Conservation (phyloP, 202 grass and related monocot species). For the Carex sylvatica region DNA sequence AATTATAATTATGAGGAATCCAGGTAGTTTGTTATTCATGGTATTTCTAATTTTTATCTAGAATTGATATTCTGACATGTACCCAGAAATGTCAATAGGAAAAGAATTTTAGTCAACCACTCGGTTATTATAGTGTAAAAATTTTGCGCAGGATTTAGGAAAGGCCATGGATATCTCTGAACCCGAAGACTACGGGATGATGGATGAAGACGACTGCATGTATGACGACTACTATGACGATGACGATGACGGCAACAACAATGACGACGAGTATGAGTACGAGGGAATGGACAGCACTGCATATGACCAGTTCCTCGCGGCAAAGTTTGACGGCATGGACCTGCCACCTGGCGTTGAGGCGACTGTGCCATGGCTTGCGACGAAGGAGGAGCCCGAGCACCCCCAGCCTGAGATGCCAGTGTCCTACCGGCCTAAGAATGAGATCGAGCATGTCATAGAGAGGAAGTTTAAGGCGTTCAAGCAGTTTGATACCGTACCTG, state of each 20-base stretch:
- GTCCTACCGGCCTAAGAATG: slow-evolving; percentile 46
- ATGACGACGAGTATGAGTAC: slow-evolving; percentile 35
- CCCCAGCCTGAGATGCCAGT: slow-evolving; percentile 17
- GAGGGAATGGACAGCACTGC: slow-evolving; percentile 32
- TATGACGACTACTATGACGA: slow-evolving; percentile 41
- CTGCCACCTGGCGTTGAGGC: slow-evolving; percentile 81
- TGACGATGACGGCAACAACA: slow-evolving; percentile 37
- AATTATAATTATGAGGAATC: slow-evolving; percentile 10
- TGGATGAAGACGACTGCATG: slow-evolving; percentile 46
- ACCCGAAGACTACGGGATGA: slow-evolving; percentile 24
- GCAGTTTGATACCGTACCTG: slow-evolving; percentile 67
- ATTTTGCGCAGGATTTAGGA: slow-evolving; percentile 15
- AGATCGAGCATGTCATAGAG: slow-evolving; percentile 67
- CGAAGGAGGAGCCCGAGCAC: slow-evolving; percentile 34
- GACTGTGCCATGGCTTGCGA: slow-evolving; percentile 47
- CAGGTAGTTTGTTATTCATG: not conserved
- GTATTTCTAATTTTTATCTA: not conserved
- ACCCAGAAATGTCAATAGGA: not conserved
- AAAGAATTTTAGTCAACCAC: not conserved
- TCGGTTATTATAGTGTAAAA: not conserved
- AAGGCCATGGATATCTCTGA: slow-evolving; percentile 15
- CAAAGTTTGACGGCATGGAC: slow-evolving; percentile 75
- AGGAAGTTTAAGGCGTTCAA: slow-evolving; percentile 81
- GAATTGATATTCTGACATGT: not conserved
- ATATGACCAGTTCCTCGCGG: slow-evolving; percentile 50